Percentiles rank a stretch among this genome's conserved stretches.
phyloP scores from a whole-genome alignment of 108 stramenopile species.

The Asterionellopsis glacialis region DNA sequence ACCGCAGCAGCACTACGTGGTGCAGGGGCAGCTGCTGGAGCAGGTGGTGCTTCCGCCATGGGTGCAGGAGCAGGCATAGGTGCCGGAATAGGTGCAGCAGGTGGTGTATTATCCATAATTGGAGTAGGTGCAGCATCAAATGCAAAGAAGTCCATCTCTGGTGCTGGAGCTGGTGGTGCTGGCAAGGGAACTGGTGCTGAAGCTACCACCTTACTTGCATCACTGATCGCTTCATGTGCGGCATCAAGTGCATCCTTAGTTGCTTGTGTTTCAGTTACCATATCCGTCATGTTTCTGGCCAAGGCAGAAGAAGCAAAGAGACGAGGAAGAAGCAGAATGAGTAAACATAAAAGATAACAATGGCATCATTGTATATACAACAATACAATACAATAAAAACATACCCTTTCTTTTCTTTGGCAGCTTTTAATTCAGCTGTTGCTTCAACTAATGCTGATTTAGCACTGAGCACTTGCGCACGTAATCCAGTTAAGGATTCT shows the following conservation, averaged over 20 bases:
- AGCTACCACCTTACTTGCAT: conserved; percentile 13
- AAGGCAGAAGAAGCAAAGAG: not conserved
- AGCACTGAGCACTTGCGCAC: conserved; percentile 57
- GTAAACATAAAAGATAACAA: not conserved
- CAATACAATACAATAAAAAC: conserved; percentile 11
- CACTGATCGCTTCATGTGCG: conserved; percentile 13
- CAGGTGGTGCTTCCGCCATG: conserved; percentile 20
- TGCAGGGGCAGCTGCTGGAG: conserved; percentile 15
- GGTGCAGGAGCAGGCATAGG: no score
- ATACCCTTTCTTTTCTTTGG: conserved; percentile 70
- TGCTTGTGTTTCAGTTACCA: conserved; percentile 59
- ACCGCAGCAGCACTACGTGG: conserved; percentile 5
- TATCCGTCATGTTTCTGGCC: conserved; percentile 40
- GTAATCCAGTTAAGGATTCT: conserved; percentile 43
- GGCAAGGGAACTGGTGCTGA: conserved; percentile 11
- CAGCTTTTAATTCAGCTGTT: conserved; percentile 63
- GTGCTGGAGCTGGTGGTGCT: conserved; percentile 15
- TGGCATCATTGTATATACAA: not conserved
- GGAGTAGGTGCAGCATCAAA: conserved; percentile 15
- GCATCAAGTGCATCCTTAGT: conserved; percentile 44
- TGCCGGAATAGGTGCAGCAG: no score
- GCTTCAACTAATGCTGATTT: conserved; percentile 63
- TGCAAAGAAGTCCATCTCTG: conserved; percentile 24
- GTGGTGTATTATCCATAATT: no score
- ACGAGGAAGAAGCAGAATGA: not conserved